A percentile compares a stretch with the other conserved stretches of the same genome.
Evolutionary conservation across 805 yeast genomes (phyloP).

Genomic region (Nakazawaea siamensis): DNA sequence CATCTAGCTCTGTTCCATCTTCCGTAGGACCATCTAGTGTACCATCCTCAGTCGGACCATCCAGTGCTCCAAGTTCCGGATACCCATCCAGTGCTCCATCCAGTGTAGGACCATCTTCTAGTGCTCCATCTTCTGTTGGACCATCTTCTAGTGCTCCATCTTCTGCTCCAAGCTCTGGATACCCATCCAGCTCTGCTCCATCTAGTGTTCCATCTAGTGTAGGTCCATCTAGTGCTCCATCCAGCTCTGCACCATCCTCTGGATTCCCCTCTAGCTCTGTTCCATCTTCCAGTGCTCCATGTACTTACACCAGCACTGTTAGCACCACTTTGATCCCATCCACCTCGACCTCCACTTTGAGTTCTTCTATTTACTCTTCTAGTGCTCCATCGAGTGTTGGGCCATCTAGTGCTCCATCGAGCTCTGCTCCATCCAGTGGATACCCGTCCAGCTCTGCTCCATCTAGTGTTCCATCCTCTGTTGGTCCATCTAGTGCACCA

Average conservation of each 20-base stretch:
- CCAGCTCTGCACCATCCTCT: not conserved
- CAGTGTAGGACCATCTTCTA: not conserved
- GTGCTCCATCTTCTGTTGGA: not conserved
- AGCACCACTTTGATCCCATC: not conserved
- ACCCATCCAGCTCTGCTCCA: not conserved
- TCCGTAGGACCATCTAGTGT: not conserved
- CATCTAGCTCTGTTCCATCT: not conserved
- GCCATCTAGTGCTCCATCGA: not conserved
- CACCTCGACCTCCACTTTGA: not conserved
- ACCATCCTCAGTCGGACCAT: slow-evolving; percentile 2
- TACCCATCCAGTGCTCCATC: not conserved
- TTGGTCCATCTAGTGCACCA: not conserved
- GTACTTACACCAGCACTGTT: not conserved
- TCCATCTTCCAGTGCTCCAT: not conserved
- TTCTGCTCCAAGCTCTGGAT: not conserved
- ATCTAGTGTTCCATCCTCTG: not conserved
- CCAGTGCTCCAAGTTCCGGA: not conserved
- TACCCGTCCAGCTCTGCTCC: not conserved
- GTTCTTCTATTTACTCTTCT: not conserved
- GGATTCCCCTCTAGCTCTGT: not conserved
- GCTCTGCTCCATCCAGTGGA: not conserved
- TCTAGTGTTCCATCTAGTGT: not conserved
- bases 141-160: not conserved
- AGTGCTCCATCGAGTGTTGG: not conserved
- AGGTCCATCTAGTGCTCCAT: not conserved